These are phyloP conservation scores for Amanita molliuscula DNA, from an alignment of 768 basidiomycete species.

Conservation along the genomic window DNA sequence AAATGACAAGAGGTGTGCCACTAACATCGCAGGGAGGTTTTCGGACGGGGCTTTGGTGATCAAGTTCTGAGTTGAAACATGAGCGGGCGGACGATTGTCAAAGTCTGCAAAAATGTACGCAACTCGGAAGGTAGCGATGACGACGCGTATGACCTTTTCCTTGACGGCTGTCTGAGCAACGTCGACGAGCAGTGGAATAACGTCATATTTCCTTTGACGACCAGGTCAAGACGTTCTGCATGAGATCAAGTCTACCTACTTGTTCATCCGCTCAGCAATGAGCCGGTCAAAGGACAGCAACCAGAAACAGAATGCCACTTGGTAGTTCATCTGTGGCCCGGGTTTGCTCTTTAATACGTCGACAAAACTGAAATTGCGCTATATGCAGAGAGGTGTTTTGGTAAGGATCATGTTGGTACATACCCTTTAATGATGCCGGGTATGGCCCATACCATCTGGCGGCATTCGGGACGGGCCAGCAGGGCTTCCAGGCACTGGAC, in stretches of 20 bases:
- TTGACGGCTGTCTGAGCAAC: slow-evolving; percentile 87
- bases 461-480: slow-evolving; percentile 69
- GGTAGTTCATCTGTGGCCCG: slow-evolving; percentile 91
- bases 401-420: slow-evolving; percentile 9
- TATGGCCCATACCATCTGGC: slow-evolving; percentile 73
- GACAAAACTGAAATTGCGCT: slow-evolving; percentile 45
- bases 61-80: slow-evolving; percentile 51
- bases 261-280: slow-evolving; percentile 79
- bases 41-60: slow-evolving; percentile 77
- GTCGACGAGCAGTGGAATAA: slow-evolving; percentile 75
- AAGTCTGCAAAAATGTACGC: slow-evolving; percentile 5
- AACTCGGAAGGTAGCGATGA: slow-evolving; percentile 86
- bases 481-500: slow-evolving; percentile 87
- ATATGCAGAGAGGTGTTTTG: neutral
- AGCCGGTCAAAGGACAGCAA: slow-evolving; percentile 83
- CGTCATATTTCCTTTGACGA: slow-evolving; percentile 65
- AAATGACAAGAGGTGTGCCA: slow-evolving; percentile 78
- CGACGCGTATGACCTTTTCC: slow-evolving; percentile 93
- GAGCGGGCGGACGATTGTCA: neutral
- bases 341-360: slow-evolving; percentile 76
- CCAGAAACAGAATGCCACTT: slow-evolving; percentile 91
- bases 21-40: slow-evolving; percentile 92
- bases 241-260: slow-evolving; percentile 34
- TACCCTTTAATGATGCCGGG: slow-evolving; percentile 63
- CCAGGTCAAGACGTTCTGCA: neutral